Evolutionary conservation across 805 yeast species (phyloP), one percentile per base, ranked within the genome.

Genomic region (Sugiyamaella qingdaonensis): DNA sequence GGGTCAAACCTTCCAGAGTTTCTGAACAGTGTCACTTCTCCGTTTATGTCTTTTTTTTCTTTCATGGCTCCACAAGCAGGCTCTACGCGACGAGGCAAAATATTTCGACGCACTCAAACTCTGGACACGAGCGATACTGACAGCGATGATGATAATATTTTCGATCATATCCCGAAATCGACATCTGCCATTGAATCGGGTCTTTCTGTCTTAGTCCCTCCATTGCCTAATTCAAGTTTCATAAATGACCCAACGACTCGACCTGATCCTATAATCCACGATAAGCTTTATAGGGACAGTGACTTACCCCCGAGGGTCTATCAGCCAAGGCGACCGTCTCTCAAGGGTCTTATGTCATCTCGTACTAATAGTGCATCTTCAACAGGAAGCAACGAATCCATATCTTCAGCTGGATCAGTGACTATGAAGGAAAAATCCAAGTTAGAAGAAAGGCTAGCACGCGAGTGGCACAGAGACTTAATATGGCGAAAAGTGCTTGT

Each of bases 401-500:
- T 56, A 11, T 46, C 54, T n/a, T 36, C 44, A 9, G n/a, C 29
- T 10, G 21, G 43, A 10, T 39, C 43, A 14, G 39, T 16, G 18
- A 39, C 19, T 2, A 21, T 39, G 13, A 61, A 61, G 13, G 76
- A 74, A 51, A 66, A 66, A 24, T 66, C 72, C 2, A 66, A 72
- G 37, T 63, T 77, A 18, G 92, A 87, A 61, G 98, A 94, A 59
- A 77, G 79, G 52, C 85, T 94, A 49, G 99, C 99, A 0, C 73
- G 96, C 39, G 81, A 83, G 46, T 94, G 96, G 85, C 98, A 92
- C 64, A 76, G 79, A 53, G 82, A 79, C 10, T 79, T 89, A 85
- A 68, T 80, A 13, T 92, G 99, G 99, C 73, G 97, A 43, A 92
- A 92, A 68, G 96, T 94, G 2, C 70, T 94, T 27, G 96, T 91